A percentile compares a stretch with the other conserved stretches of the same genome.
phyloP scores from a whole-genome alignment of 2,329 filamentous ascomycete genomes.

The Cladosporium sp. region DNA sequence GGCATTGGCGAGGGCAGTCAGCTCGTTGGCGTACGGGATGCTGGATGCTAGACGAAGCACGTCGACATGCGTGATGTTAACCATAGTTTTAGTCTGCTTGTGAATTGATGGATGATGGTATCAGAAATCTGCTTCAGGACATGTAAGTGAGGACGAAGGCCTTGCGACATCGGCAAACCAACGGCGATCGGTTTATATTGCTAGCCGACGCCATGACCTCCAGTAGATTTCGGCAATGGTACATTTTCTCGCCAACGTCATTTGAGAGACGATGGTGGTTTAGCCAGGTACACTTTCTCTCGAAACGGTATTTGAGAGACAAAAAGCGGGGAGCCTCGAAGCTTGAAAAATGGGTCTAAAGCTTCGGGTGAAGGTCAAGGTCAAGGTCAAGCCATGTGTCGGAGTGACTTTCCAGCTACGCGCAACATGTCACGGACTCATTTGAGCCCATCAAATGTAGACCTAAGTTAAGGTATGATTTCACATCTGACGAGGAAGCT shows the following conservation, averaged over 20 bases:
- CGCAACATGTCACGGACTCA: neutral
- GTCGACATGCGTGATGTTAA: constrained; percentile 32
- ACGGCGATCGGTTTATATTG: neutral
- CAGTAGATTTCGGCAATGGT: neutral
- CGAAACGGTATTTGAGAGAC: neutral
- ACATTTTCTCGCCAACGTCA: neutral
- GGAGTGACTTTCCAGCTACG: neutral
- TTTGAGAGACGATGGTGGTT: neutral
- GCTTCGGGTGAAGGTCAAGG: neutral
- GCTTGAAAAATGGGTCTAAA: neutral
- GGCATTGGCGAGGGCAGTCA: constrained; percentile 26
- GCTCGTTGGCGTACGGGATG: constrained; percentile 28
- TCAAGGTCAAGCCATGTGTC: neutral
- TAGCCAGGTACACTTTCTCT: constrained; percentile 7
- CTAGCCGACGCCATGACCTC: neutral
- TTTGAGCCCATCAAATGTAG: too few relatives aligned
- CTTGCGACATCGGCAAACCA: neutral
- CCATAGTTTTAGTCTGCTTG: constrained; percentile 21
- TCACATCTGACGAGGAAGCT: too few relatives aligned
- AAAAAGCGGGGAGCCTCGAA: neutral
- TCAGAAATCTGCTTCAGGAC: neutral
- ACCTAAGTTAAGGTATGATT: too few relatives aligned
- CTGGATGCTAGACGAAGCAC: constrained; percentile 29
- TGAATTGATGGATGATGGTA: neutral
- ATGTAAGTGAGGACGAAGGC: neutral